Percentiles rank a stretch among this genome's conserved stretches.
Conservation (phyloP, 768 basidiomycete genomes). For the Tricholoma flavovirens region DNA sequence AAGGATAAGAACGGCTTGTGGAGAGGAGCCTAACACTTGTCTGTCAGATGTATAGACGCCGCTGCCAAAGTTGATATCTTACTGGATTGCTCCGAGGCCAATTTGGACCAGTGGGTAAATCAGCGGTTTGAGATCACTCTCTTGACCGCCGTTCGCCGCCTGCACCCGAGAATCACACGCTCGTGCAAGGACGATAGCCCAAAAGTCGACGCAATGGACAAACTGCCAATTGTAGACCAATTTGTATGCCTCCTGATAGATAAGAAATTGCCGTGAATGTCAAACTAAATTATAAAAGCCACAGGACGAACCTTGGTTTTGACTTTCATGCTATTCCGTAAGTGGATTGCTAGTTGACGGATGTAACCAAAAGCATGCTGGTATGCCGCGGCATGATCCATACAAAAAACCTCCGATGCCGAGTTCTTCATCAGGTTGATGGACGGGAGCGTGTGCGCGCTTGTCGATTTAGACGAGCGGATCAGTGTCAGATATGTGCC, state of each 20-base stretch:
- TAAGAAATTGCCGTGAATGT: constrained; percentile 9
- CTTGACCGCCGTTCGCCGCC: constrained; percentile 43
- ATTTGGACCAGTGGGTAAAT: constrained; percentile 97
- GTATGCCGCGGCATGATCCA: constrained; percentile 71
- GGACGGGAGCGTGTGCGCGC: constrained; percentile 77
- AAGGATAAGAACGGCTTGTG: constrained; percentile 87
- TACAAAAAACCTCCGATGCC: constrained; percentile 84
- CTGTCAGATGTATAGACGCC: constrained; percentile 13
- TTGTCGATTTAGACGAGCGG: constrained; percentile 81
- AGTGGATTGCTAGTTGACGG: constrained; percentile 87
- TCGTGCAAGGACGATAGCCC: constrained; percentile 81
- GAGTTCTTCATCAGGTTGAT: constrained; percentile 98
- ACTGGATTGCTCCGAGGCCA: constrained; percentile 90
- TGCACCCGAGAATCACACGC: constrained; percentile 65
- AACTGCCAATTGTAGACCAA: constrained; percentile 99
- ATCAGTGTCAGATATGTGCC: constrained; percentile 86
- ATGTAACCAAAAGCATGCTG: constrained; percentile 97
- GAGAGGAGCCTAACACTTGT: constrained; percentile 65
- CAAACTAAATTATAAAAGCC: neutral
- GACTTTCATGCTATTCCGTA: constrained; percentile 87
- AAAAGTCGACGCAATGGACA: constrained; percentile 93
- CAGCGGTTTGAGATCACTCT: constrained; percentile 79
- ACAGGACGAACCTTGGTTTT: constrained; percentile 61
- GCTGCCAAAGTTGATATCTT: constrained; percentile 24
- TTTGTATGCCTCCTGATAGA: constrained; percentile 74